Base-by-base conservation (phyloP, 306 rosid species). In the Pterocarpus macrocarpus region DNA sequence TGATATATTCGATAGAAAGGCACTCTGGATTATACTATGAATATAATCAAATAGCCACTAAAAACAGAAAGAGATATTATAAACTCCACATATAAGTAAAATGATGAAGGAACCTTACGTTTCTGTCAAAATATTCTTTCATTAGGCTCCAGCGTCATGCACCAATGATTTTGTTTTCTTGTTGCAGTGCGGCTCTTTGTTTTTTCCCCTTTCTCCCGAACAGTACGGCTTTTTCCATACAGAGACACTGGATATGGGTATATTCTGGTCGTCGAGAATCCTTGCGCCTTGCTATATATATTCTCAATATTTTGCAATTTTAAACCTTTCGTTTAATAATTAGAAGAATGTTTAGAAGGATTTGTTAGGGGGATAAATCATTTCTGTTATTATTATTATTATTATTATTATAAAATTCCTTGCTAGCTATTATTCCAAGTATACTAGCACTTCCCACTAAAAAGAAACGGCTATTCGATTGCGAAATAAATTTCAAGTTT, bases 91-190 rank as follows among this genome's bases (percentile, higher is more conserved):
- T 63, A 36, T 41, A 52, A 28, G 41, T n/a, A 59, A 28, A 52
- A 34, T 49, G 78, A 68, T 36, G 17, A 64, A 74, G 32, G 78
- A 80, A 63, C 73, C 66, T 13, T 22, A 22, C 28, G 28, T 22
- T 22, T 22, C 28, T 22, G 28, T 22, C 28, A 14, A 44, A 56
- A 66, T 45, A 47, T 49, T 41, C 49, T 10, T 64, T 81, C 17
- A 55, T 7, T 34, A 76, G 73, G 53, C 74, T 57, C 35, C 32
- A 49, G 32, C 53, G 16, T 39, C 52, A 76, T 44, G 58, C 64
- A 68, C 73, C 62, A 71, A 71, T 70, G 17, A 12, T 4, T 44
- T 32, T 72, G 41, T 73, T 81, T 64, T 34, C 38, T 22, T 68
- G 65, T 58, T 77, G 72, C 12, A 68, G 13, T 28, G 72, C 30